Evolutionary conservation across 352 stramenopile species (phyloP).

Genomic region (Pythium plurisporium): DNA sequence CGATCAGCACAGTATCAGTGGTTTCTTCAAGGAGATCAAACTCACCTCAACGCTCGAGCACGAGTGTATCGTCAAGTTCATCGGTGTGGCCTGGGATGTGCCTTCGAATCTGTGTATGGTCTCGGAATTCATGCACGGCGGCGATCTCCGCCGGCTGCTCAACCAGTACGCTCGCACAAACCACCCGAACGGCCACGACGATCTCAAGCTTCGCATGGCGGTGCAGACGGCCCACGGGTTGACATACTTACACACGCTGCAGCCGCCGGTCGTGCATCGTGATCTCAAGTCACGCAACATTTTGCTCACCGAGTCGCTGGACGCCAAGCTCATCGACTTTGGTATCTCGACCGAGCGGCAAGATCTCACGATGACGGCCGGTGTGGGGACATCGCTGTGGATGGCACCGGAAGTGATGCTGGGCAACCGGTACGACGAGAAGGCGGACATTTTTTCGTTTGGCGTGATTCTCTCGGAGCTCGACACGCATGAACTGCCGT

Average conservation of each 20-base stretch:
- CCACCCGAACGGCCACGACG: background rate
- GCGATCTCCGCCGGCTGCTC: background rate
- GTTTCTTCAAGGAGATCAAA: background rate
- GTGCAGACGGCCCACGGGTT: background rate
- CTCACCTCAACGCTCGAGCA: background rate
- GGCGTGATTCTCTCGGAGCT: constrained; percentile 26
- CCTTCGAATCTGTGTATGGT: background rate
- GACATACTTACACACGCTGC: background rate
- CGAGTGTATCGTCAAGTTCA: background rate
- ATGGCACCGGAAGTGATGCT: background rate
- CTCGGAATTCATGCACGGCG: background rate
- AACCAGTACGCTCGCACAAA: background rate
- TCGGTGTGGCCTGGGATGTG: background rate
- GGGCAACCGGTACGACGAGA: constrained; percentile 7
- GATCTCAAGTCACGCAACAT: constrained; percentile 1
- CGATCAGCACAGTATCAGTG: background rate
- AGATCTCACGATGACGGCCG: background rate
- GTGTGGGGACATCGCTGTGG: background rate
- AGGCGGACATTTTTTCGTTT: constrained; percentile 21
- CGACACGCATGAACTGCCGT: constrained; percentile 16
- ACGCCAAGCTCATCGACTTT: background rate
- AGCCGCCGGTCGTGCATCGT: background rate
- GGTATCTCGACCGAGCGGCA: background rate
- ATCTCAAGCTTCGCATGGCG: background rate
- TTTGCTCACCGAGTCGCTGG: background rate